Evolutionary conservation across 148 eudicot genomes (phyloP), one percentile per base, ranked within the genome.

Genomic region (Rhododendron ovatum): DNA sequence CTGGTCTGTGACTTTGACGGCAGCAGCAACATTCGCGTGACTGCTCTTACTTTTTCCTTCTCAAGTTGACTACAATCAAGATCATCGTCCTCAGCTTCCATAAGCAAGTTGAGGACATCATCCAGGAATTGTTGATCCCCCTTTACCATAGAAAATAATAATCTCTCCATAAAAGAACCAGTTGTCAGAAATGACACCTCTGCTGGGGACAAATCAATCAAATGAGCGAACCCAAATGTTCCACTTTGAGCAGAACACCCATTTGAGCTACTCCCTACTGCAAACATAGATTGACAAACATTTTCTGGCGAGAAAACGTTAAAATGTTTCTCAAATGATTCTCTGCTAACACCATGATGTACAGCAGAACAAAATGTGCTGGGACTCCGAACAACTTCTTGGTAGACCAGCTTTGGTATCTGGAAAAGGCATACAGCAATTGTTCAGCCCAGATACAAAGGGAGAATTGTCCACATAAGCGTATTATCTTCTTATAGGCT

Each of bases 361-460:
- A 79, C 86, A 81, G 87, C 85, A 82, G 95, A 93, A 82, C 88
- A 86, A 84, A 87, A 85, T 67, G 85, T 87, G 86, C 88, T 85
- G 47, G 93, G 86, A 77, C 86, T 82, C 45, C 84, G 91, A 76
- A 89, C 82, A 63, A 90, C 86, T 84, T 95, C 99, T 82, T 91
- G 90, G 88, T 92, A 94, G 84, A 97, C 90, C 90, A 94, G 88
- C 87, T 94, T 97, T 55, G 99, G 99, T 17, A 95, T 89, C 99
- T 96, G 89, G 51, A 88, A 85, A 89, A 86, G 89, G 71, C 15
- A 88, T 82, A 82, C 24, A 47, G 33, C 65, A 83, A 13, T 30
- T 43, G 30, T 53, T 80, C 17, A 79, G 81, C 28, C 50, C 47
- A 12, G 26, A 28, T 65, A 57, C 20, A 39, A 18, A 76, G 30